A percentile compares a stretch with the other conserved stretches of the same genome.
Conservation (phyloP, 2,329 filamentous ascomycete species). For the Ascochyta viciae-villosae region DNA sequence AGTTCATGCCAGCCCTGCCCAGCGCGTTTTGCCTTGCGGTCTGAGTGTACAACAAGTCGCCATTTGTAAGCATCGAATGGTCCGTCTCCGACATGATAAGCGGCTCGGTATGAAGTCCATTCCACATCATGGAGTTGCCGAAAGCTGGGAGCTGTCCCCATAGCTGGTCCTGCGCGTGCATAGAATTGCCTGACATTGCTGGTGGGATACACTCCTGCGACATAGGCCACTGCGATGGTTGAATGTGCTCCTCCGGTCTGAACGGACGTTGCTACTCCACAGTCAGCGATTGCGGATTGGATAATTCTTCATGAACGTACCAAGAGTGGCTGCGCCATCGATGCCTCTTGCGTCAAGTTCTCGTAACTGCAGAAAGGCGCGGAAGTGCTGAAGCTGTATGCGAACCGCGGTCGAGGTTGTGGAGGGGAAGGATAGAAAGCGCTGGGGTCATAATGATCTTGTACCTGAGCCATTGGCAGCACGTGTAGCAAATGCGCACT, state of each 20-base stretch:
- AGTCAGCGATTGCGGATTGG: constrained; percentile 1
- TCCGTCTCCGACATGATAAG: constrained; percentile 15
- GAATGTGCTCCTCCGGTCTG: constrained; percentile 8
- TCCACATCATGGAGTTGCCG: background rate
- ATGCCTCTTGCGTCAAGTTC: background rate
- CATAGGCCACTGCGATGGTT: constrained; percentile 15
- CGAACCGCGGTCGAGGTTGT: constrained; percentile 7
- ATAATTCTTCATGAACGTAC: constrained; percentile 16
- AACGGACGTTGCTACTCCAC: constrained; percentile 18
- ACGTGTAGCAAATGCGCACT: constrained; percentile 7
- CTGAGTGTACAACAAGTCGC: constrained; percentile 17
- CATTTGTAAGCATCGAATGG: constrained; percentile 5
- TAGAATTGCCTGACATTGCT: background rate
- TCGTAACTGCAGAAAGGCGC: background rate
- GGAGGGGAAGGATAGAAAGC: constrained; percentile 11
- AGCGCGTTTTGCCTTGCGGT: constrained; percentile 4
- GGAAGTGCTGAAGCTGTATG: constrained; percentile 6
- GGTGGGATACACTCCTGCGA: constrained; percentile 3
- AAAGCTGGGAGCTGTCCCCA: background rate
- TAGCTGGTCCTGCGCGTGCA: background rate
- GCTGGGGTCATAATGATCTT: constrained; percentile 8
- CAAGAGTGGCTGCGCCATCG: constrained; percentile 26
- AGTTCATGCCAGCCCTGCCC: constrained; percentile 13
- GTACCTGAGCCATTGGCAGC: constrained; percentile 25
- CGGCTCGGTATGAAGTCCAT: constrained; percentile 7